Percentiles rank a stretch among this genome's conserved stretches.
phyloP scores from a whole-genome alignment of 345 rosid species.

The Eutrema yunnanense region DNA sequence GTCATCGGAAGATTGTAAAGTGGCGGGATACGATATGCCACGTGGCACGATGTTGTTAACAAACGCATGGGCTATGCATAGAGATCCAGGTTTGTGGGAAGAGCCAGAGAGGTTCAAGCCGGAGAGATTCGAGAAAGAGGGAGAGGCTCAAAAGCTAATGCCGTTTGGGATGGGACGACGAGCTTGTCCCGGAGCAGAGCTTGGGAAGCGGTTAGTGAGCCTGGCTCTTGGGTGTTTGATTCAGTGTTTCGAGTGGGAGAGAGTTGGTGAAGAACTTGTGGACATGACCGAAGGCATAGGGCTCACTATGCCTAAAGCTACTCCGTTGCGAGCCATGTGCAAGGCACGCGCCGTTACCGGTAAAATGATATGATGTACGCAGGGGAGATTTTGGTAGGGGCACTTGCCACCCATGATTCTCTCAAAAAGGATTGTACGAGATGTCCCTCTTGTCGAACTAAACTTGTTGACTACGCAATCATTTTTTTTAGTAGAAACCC shows the following conservation, averaged over 20 bases:
- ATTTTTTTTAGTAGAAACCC: no score
- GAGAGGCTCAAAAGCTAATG: constrained; percentile 25
- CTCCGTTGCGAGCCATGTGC: constrained; percentile 38
- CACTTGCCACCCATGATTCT: no score
- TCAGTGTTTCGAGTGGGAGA: constrained; percentile 53
- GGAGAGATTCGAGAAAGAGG: constrained; percentile 37
- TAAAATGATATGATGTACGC: background rate
- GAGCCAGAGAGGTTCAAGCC: constrained; percentile 42
- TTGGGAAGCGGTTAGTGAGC: constrained; percentile 36
- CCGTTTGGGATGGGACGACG: constrained; percentile 50
- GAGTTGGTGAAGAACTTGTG: constrained; percentile 23
- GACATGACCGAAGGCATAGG: constrained; percentile 43
- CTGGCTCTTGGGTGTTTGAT: constrained; percentile 37
- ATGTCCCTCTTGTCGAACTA: no score
- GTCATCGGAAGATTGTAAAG: constrained; percentile 35
- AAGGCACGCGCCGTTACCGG: constrained; percentile 27
- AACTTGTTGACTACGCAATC: no score
- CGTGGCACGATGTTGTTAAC: constrained; percentile 35
- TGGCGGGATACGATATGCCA: constrained; percentile 41
- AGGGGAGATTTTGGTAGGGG: no score
- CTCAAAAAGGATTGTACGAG: no score
- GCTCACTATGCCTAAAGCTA: constrained; percentile 34
- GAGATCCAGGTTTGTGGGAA: constrained; percentile 41
- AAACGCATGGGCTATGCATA: constrained; percentile 52
- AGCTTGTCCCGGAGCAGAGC: constrained; percentile 43